Evolutionary conservation across 805 yeast species (phyloP).

Genomic region (Kuraishia hungarica): DNA sequence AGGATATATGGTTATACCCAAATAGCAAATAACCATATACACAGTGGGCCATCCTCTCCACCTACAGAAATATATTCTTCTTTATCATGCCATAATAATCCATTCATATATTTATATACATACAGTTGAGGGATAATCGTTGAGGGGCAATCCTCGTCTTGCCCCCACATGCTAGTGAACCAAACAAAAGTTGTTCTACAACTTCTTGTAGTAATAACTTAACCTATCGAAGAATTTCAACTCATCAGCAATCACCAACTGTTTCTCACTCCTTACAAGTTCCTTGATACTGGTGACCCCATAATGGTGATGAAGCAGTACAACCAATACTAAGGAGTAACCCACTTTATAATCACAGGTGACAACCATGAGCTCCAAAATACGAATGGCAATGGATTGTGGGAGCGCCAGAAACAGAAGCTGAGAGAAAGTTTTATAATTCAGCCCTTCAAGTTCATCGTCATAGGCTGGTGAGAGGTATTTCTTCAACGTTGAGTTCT

Average conservation of each 20-base stretch:
- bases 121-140: too few species aligned
- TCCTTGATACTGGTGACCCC: conserved; percentile 22
- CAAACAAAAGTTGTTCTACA: background rate
- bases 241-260: background rate
- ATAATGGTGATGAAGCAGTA: conserved; percentile 40
- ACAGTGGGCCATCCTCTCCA: too few species aligned
- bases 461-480: background rate
- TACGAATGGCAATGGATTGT: conserved; percentile 5
- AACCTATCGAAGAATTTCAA: background rate
- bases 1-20: too few species aligned
- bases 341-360: conserved; percentile 26
- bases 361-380: conserved; percentile 15
- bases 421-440: background rate
- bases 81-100: too few species aligned
- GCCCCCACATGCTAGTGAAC: too few species aligned
- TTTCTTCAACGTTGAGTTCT: background rate
- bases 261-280: background rate
- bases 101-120: too few species aligned
- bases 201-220: background rate
- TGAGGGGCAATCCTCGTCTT: too few species aligned
- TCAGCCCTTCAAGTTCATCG: background rate
- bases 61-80: too few species aligned
- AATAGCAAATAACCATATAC: too few species aligned
- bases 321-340: conserved; percentile 28
- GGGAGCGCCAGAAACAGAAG: background rate